Base-by-base conservation (phyloP, 1,139 yeast genomes). In the Geotrichum klebahnii region DNA sequence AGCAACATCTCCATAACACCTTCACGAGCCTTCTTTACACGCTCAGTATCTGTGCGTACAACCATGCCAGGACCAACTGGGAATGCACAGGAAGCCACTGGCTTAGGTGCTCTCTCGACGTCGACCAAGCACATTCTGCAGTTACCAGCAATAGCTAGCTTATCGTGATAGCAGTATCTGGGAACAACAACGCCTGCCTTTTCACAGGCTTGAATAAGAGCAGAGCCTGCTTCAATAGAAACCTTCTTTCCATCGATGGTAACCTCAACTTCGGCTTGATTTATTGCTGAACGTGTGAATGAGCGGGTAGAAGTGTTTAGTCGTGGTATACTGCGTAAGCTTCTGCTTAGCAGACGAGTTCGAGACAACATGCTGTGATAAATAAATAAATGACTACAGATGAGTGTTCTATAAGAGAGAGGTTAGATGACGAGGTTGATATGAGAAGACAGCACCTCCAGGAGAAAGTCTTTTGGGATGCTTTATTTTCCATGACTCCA, bases 121-220 rank as follows among this genome's bases (percentile, higher is more conserved):
- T 87, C 96, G 48, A 87, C 96, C 46, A 87, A 78, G 69, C 96
- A 87, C 96, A 87, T 87, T 71, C 96, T 83, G 70, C 96, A 87
- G 72, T 86, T 87, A 67, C 96, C 96, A n/a, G 96, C 96, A 66
- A 87, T 79, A 38, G 95, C 92, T 60, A 87, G 77, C 70, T 87
- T 86, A 63, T 87, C 96, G 69, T 87, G 96, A 74, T 84, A 87
- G 72, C 96, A 87, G 74, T 87, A 87, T 61, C 96, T 79, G 43
- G 96, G 96, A 48, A 87, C 82, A 49, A 82, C 76, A 42, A 86
- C 92, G 49, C 96, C 96, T 24, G 95, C 95, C 71, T 83, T 82
- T 66, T 87, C 95, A 57, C 94, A 89, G 43, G 96, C 96, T 71
- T 87, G 96, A 64, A 87, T 86, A 56, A 87, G 82, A 17, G 95